A percentile compares a stretch with the other conserved stretches of the same genome.
These are phyloP conservation scores for Sporothrix luriei DNA, from an alignment of 2,329 filamentous ascomycete genomes.

Conservation along the genomic window DNA sequence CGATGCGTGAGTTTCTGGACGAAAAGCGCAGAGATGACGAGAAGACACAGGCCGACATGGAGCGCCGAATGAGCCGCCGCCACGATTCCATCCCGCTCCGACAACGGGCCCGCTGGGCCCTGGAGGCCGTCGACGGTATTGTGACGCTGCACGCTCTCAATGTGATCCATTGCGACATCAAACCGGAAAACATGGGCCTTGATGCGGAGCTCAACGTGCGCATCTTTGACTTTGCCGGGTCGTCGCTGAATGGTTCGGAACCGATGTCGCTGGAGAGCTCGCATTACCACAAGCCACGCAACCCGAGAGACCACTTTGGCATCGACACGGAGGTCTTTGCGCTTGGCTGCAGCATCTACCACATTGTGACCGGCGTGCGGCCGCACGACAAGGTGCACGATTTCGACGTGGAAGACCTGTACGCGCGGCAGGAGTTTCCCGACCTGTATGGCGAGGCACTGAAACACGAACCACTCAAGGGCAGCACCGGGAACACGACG, in stretches of 20 bases:
- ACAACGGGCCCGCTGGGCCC: conserved; percentile 15
- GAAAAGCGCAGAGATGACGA: too few relatives aligned
- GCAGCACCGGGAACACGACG: background rate
- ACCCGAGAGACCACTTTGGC: background rate
- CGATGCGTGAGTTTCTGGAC: too few relatives aligned
- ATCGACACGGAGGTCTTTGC: conserved; percentile 23
- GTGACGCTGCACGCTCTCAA: conserved; percentile 13
- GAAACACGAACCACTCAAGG: background rate
- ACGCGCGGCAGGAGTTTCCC: conserved; percentile 9
- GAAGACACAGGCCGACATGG: background rate
- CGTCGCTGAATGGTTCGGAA: too few relatives aligned
- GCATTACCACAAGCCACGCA: conserved; percentile 14
- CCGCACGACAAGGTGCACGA: conserved; percentile 7
- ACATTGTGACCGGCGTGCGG: conserved; percentile 18
- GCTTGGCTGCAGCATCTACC: conserved; percentile 23
- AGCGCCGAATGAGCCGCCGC: background rate
- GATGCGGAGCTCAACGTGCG: conserved; percentile 15
- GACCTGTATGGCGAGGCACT: background rate
- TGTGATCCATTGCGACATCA: conserved; percentile 30
- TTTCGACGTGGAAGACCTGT: conserved; percentile 14
- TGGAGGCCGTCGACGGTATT: conserved; percentile 25
- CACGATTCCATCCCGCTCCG: background rate
- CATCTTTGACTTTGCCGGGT: conserved; percentile 26
- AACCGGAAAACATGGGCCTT: conserved; percentile 27
- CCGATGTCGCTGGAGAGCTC: conserved; percentile 15